Conservation (phyloP, 139 green algal genomes). For the Axilococcus clingmanii region DNA sequence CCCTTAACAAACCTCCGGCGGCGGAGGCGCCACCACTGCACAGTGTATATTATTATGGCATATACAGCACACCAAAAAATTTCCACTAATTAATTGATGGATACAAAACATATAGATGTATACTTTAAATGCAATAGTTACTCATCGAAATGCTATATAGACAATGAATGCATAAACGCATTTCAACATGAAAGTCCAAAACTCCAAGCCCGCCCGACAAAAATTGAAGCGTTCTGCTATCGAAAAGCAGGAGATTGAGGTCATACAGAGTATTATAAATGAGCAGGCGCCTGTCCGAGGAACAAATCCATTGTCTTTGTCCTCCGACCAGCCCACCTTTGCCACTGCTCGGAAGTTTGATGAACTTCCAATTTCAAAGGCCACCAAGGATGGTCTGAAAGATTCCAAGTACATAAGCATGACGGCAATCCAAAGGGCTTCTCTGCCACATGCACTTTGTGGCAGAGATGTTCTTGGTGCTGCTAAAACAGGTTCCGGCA, state of each 20-base stretch:
- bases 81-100: too few relatives aligned
- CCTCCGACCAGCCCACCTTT: not conserved
- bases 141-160: not conserved
- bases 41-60: too few relatives aligned
- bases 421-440: conserved; percentile 89
- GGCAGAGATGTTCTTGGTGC: conserved; percentile 91
- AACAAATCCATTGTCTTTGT: conserved; percentile 30
- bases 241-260: conserved; percentile 30
- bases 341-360: conserved; percentile 26
- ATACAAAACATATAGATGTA: not conserved
- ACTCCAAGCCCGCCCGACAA: too few relatives aligned
- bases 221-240: conserved; percentile 11
- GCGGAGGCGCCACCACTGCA: too few relatives aligned
- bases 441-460: conserved; percentile 82
- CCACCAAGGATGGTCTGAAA: conserved; percentile 46
- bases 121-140: not conserved
- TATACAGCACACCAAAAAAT: too few relatives aligned
- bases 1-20: too few relatives aligned
- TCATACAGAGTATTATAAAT: conserved; percentile 16
- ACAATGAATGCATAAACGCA: not conserved
- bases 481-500: conserved; percentile 92
- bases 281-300: conserved; percentile 31
- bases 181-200: too few relatives aligned
- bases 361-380: conserved; percentile 43
- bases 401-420: conserved; percentile 49